Evolutionary conservation across 495 filamentous ascomycete genomes (phyloP).

Genomic region (Xylaria palmicola): DNA sequence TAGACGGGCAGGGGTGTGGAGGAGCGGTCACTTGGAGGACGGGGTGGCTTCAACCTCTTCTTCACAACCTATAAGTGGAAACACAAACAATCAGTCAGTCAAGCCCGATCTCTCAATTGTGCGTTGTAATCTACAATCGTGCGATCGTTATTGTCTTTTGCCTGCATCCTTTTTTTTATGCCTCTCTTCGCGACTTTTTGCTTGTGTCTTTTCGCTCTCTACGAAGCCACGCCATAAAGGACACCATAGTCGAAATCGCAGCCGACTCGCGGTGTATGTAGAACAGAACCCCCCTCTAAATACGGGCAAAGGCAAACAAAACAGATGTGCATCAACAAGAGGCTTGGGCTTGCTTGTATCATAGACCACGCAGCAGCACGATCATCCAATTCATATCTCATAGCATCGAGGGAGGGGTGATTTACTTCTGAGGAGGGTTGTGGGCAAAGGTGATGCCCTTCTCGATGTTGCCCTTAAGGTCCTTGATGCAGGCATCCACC

Average conservation of each 20-base stretch:
- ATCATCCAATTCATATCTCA: conserved; percentile 21
- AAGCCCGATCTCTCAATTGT: conserved; percentile 9
- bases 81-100: conserved; percentile 13
- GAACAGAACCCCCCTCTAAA: conserved; percentile 1
- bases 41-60: conserved; percentile 2
- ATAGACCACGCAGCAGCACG: conserved; percentile 11
- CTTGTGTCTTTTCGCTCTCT: conserved; percentile 37
- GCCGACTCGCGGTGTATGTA: neutral
- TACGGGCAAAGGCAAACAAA: conserved; percentile 7
- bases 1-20: neutral
- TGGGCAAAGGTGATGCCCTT: conserved; percentile 89
- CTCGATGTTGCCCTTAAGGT: conserved; percentile 84
- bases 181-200: conserved; percentile 17
- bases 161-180: conserved; percentile 20
- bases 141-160: conserved; percentile 5
- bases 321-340: conserved; percentile 3
- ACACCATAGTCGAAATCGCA: conserved; percentile 1
- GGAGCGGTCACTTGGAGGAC: neutral
- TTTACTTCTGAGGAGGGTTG: conserved; percentile 69
- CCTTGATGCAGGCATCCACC: conserved; percentile 68
- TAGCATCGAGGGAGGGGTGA: conserved; percentile 25
- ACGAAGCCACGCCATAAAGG: conserved; percentile 28
- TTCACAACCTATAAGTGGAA: conserved; percentile 16
- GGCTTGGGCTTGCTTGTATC: neutral
- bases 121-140: conserved; percentile 16